These are phyloP conservation scores for Diplodia seriata DNA, from an alignment of 2,329 filamentous ascomycete genomes.

Conservation along the genomic window DNA sequence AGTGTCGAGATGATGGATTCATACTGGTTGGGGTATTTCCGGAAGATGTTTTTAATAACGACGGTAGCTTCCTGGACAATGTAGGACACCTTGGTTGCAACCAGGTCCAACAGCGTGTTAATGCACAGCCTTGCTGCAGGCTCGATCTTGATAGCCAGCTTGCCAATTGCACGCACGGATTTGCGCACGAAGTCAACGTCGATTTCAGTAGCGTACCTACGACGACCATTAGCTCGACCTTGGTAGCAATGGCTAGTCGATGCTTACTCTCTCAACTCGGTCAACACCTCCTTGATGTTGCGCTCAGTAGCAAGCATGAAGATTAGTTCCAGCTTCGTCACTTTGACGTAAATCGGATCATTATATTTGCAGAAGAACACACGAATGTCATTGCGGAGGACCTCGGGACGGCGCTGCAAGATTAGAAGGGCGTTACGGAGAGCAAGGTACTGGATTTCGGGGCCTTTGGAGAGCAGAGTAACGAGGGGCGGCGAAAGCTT, in stretches of 20 bases:
- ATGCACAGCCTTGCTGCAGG: constrained; percentile 91
- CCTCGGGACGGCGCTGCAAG: constrained; percentile 88
- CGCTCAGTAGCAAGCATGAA: constrained; percentile 97
- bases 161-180: constrained; percentile 95
- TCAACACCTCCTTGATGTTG: constrained; percentile 94
- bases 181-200: constrained; percentile 99
- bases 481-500: constrained; percentile 96
- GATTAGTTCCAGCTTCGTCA: constrained; percentile 97
- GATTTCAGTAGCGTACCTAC: constrained; percentile 88
- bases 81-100: constrained; percentile 97
- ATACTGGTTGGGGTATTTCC: constrained; percentile 98
- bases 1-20: constrained; percentile 96
- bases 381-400: constrained; percentile 92
- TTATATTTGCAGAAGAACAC: constrained; percentile 99
- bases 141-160: constrained; percentile 98
- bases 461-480: constrained; percentile 91
- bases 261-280: constrained; percentile 83
- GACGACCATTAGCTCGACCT: constrained; percentile 34
- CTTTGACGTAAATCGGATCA: constrained; percentile 98
- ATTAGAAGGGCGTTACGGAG: constrained; percentile 93
- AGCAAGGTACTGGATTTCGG: constrained; percentile 97
- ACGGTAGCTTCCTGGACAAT: constrained; percentile 99
- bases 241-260: neutral
- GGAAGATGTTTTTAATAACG: constrained; percentile 98
- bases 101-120: constrained; percentile 87